Percentiles rank a stretch among this genome's conserved stretches.
These are phyloP conservation scores for Bacidia gigantensis DNA, from an alignment of 495 filamentous ascomycete genomes.

Conservation along the genomic window DNA sequence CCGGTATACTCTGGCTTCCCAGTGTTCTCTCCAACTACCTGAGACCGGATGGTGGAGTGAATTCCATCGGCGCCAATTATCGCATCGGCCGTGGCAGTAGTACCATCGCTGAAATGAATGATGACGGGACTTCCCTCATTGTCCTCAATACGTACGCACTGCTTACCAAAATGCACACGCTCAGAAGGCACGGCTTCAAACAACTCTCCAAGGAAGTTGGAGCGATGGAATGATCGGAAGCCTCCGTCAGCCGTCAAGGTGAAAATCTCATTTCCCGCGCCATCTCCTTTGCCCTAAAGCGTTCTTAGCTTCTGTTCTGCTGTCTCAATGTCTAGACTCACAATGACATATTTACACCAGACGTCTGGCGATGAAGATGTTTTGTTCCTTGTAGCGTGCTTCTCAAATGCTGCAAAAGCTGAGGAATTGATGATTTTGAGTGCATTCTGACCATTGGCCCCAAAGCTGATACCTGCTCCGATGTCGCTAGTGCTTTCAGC, in stretches of 20 bases:
- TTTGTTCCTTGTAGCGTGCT: constrained; percentile 26
- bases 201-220: constrained; percentile 36
- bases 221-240: too few relatives aligned
- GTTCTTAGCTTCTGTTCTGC: not conserved
- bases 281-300: too few relatives aligned
- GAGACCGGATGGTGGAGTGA: constrained; percentile 25
- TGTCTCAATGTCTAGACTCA: not conserved
- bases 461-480: constrained; percentile 21
- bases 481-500: constrained; percentile 30
- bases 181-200: constrained; percentile 30
- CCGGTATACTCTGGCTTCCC: constrained; percentile 30
- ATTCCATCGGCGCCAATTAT: constrained; percentile 38
- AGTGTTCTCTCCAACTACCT: constrained; percentile 26
- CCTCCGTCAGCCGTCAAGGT: too few relatives aligned
- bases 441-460: constrained; percentile 12
- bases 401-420: constrained; percentile 24
- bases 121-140: constrained; percentile 27
- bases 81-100: constrained; percentile 12
- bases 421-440: constrained; percentile 18
- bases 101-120: constrained; percentile 19
- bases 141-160: constrained; percentile 22
- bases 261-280: too few relatives aligned
- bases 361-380: constrained; percentile 19
- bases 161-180: constrained; percentile 34
- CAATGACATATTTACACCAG: not conserved